Base-by-base conservation (phyloP, 257 asterid species). In the Mentha longifolia region DNA sequence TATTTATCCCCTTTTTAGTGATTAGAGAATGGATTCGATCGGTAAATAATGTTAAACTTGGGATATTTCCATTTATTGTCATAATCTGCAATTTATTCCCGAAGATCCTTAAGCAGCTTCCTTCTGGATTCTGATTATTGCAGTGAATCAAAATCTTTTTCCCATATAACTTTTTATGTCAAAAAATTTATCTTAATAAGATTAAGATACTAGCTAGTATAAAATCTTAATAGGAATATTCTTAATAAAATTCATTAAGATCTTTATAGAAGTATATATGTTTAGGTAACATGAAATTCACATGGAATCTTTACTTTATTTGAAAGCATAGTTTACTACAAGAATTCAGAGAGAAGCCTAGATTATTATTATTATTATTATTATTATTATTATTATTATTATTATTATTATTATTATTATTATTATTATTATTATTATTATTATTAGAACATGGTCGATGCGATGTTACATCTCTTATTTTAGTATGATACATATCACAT, bases 51-150 rank as follows among this genome's bases (percentile, higher is more conserved):
- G 60, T 61, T 33, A 25, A 54, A 45, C 14, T 67, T 56, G 57
- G 47, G 70, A 73, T 72, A 63, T 41, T 15, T 56, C 10, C 69
- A 76, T 68, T 72, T 61, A 80, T 17, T 76, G 43, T 73, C 74
- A 57, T 47, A 72, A 76, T 80, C 76, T 72, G 65, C 33, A 42
- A 56, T 71, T 75, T 17, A 28, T 42, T 55, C 39, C 45, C 49
- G 33, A 72, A 46, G 76, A 75, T 79, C 64, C 57, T 61, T 62
- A 11, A 31, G 15, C 0, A 19, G 58, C 30, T 25, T 3, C 28
- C 20, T 22, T 41, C 50, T 25, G 66, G 66, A 72, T 71, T 57
- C 43, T 65, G 63, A 47, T 16, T 49, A 61, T n/a, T 31, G 60
- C 31, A 45, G 47, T 10, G 22, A 71, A 71, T 59, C 68, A n/a